These are phyloP conservation scores for Ophiostoma sp. DNA, from an alignment of 2,329 filamentous ascomycete genomes.

Conservation along the genomic window DNA sequence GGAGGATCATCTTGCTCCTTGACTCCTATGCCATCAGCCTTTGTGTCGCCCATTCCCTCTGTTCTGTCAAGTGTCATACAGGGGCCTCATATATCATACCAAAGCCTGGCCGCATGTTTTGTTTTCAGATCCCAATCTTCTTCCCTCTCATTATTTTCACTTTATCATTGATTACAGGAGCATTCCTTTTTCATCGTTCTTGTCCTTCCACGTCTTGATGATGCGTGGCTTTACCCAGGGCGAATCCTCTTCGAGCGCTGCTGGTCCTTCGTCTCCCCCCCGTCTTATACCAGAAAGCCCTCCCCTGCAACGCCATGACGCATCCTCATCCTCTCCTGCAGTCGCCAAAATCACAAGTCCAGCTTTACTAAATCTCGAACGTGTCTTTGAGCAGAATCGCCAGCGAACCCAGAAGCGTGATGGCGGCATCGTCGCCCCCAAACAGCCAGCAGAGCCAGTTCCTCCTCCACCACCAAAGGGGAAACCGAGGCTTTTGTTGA, in stretches of 20 bases:
- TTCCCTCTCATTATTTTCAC: no score
- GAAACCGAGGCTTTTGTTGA: conserved; percentile 82
- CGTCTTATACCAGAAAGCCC: background rate
- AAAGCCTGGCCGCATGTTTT: background rate
- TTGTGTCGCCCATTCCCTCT: background rate
- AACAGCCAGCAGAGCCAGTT: conserved; percentile 39
- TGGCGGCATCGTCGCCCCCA: conserved; percentile 32
- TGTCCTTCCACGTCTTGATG: conserved; percentile 1
- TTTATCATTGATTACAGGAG: background rate
- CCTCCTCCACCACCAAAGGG: conserved; percentile 49
- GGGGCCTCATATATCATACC: background rate
- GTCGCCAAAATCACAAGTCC: conserved; percentile 41
- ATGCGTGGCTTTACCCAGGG: background rate
- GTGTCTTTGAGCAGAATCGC: conserved; percentile 57
- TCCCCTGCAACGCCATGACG: background rate
- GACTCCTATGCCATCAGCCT: background rate
- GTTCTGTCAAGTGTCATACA: background rate
- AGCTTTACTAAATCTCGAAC: conserved; percentile 59
- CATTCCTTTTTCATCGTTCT: background rate
- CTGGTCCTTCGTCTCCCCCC: background rate
- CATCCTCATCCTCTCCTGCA: background rate
- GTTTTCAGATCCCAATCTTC: background rate
- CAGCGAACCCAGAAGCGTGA: conserved; percentile 47
- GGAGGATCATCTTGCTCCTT: no score
- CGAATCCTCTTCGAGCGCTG: background rate